A percentile compares a stretch with the other conserved stretches of the same genome.
These are phyloP conservation scores for Coleophoma eucalyptorum DNA, from an alignment of 2,329 filamentous ascomycete species.

Conservation along the genomic window DNA sequence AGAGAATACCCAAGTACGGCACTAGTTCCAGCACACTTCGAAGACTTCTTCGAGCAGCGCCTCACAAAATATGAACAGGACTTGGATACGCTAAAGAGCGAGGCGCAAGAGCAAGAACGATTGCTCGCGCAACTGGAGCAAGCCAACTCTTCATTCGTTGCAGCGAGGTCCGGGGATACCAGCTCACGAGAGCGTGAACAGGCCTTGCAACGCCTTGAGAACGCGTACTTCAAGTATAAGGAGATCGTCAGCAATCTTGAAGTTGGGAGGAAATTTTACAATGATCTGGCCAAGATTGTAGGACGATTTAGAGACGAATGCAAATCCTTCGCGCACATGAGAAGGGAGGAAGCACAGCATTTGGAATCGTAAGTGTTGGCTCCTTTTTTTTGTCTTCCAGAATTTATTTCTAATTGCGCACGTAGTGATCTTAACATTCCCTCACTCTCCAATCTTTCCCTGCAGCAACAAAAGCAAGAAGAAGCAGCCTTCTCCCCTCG, in stretches of 20 bases:
- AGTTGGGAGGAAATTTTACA: conserved; percentile 92
- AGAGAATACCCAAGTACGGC: conserved; percentile 79
- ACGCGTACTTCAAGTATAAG: conserved; percentile 93
- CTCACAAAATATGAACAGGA: conserved; percentile 81
- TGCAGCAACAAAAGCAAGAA: conserved; percentile 18
- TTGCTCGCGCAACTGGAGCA: conserved; percentile 66
- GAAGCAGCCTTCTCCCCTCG: conserved; percentile 9
- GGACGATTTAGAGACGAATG: conserved; percentile 79
- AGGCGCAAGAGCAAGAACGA: conserved; percentile 72
- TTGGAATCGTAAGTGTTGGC: conserved; percentile 63
- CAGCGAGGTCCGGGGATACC: conserved; percentile 55
- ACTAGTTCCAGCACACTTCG: conserved; percentile 86
- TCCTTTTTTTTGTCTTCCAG: not conserved
- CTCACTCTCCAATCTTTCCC: conserved; percentile 11
- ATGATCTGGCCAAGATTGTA: conserved; percentile 86
- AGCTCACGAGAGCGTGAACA: conserved; percentile 74
- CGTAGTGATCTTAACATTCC: conserved; percentile 19
- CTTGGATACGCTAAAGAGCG: conserved; percentile 64
- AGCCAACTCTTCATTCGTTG: conserved; percentile 75
- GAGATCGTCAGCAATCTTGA: conserved; percentile 92
- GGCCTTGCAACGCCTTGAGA: conserved; percentile 83
- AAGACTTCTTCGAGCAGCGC: conserved; percentile 81
- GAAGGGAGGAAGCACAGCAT: conserved; percentile 74
- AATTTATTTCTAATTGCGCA: not conserved
- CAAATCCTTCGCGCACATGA: conserved; percentile 72